phyloP scores from a whole-genome alignment of 2,329 filamentous ascomycete genomes.

The Penicillium sp. region DNA sequence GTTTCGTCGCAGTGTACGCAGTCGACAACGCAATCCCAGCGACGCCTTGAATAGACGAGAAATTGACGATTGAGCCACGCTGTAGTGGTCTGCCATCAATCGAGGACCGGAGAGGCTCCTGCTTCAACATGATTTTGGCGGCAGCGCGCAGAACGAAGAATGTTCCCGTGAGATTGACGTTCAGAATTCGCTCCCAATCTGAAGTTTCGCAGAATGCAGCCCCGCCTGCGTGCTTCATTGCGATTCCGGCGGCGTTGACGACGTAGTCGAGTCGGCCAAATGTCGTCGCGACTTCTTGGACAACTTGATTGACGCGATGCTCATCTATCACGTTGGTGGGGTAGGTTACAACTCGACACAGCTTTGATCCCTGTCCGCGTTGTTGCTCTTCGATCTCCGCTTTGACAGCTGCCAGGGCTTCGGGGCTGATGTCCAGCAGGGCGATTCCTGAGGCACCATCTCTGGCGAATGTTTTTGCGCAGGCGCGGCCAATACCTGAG shows the following conservation, averaged over 20 bases:
- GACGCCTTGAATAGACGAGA: slow-evolving; percentile 34
- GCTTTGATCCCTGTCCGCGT: not conserved
- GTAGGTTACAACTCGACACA: slow-evolving; percentile 9
- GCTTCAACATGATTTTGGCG: slow-evolving; percentile 39
- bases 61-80: slow-evolving; percentile 30
- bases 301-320: slow-evolving; percentile 8
- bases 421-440: slow-evolving; percentile 10
- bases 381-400: slow-evolving; percentile 11
- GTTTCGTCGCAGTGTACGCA: slow-evolving; percentile 32
- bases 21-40: slow-evolving; percentile 35
- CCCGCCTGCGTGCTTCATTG: slow-evolving; percentile 20
- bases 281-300: slow-evolving; percentile 6
- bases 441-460: slow-evolving; percentile 15
- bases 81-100: slow-evolving; percentile 30
- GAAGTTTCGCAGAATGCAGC: slow-evolving; percentile 17
- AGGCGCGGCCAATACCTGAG: slow-evolving; percentile 15
- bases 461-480: slow-evolving; percentile 10
- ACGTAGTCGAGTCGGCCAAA: slow-evolving; percentile 16
- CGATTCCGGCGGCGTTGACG: slow-evolving; percentile 17
- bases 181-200: slow-evolving; percentile 37
- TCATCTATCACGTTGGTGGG: slow-evolving; percentile 12
- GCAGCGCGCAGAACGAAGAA: slow-evolving; percentile 38
- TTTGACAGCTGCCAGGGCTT: slow-evolving; percentile 9
- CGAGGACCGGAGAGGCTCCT: slow-evolving; percentile 33
- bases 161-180: slow-evolving; percentile 39